These are phyloP conservation scores for Jaltomata sinuosa DNA, from an alignment of 257 asterid species.

Conservation along the genomic window DNA sequence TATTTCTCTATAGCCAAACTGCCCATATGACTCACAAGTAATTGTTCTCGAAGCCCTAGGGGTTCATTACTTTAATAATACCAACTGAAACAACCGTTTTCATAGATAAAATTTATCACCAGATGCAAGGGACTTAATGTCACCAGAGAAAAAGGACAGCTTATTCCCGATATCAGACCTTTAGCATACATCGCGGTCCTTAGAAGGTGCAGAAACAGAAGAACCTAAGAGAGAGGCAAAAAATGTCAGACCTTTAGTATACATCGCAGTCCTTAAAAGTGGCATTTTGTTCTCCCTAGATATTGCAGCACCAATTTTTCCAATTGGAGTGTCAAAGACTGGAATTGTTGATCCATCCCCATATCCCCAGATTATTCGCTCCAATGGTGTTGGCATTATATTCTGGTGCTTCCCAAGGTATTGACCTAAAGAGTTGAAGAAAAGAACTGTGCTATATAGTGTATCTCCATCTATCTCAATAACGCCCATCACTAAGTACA, in stretches of 20 bases:
- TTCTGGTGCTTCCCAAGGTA: constrained; percentile 90
- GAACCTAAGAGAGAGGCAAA: not conserved
- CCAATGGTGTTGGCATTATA: constrained; percentile 82
- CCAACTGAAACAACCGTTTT: no score
- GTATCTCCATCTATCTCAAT: constrained; percentile 82
- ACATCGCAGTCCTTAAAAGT: constrained; percentile 78
- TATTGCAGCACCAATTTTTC: constrained; percentile 89
- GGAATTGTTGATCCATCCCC: constrained; percentile 98
- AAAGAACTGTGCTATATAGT: not conserved
- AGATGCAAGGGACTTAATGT: not conserved
- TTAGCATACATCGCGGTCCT: no score
- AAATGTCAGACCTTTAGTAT: constrained; percentile 60
- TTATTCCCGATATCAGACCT: no score
- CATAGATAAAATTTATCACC: not conserved
- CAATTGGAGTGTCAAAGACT: constrained; percentile 77
- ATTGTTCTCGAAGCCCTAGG: no score
- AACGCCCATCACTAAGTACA: constrained; percentile 74
- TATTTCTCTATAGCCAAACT: not conserved
- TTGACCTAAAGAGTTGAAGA: constrained; percentile 68
- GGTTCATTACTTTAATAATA: no score
- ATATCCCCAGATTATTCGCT: constrained; percentile 87
- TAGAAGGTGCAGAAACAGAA: not conserved
- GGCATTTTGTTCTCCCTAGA: constrained; percentile 99
- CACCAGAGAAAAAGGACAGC: not conserved
- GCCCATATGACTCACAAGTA: not conserved